Evolutionary conservation across 2,329 filamentous ascomycete genomes (phyloP), one percentile per base, ranked within the genome.

Genomic region (Aspergillus glaucus): DNA sequence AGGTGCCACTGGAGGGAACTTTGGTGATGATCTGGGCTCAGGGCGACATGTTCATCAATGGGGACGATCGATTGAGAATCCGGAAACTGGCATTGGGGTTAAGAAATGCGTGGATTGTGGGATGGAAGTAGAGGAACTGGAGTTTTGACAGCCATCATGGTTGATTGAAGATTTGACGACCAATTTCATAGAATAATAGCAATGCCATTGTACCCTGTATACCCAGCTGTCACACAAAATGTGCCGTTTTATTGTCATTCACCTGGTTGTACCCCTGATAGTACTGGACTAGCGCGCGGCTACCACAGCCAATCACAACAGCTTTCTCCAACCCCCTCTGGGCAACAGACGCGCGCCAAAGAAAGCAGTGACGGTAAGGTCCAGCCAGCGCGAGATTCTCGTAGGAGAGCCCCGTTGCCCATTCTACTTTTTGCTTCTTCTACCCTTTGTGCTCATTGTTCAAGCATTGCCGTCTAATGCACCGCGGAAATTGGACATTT

Each of bases 31-130:
- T 45, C 77, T 96, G 21, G 81, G 79, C 42, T 78, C 78, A 5
- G 81, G 81, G 14, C 86, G 81, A 61, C 93, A 98, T 75, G 85
- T 90, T 46, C 93, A 98, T 73, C 87, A 95, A 66, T 98, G 93
- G 80, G 81, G 81, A 5, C 68, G 79, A 43, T 67, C 76, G 10
- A 72, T 83, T 8, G 72, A 81, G 51, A 77, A 84, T 59, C 73
- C 77, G 1, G 78, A 80, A 55, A 82, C 79, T 1, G 72, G 74
- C 0, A 72, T 75, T 9, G 67, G 80, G 37, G 82, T 88, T 47
- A 96, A 94, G 78, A 89, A 71, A 28, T 85, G 82, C 61, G 73
- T 79, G 10, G 80, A 81, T 52, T 85, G 82, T 68, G 81, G 80
- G 14, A 82, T 85, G 79, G 81, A 84, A 64, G 78, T 85, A 43